Base-by-base conservation (phyloP, 2,329 filamentous ascomycete genomes). In the Chaetoscypha palmicola region DNA sequence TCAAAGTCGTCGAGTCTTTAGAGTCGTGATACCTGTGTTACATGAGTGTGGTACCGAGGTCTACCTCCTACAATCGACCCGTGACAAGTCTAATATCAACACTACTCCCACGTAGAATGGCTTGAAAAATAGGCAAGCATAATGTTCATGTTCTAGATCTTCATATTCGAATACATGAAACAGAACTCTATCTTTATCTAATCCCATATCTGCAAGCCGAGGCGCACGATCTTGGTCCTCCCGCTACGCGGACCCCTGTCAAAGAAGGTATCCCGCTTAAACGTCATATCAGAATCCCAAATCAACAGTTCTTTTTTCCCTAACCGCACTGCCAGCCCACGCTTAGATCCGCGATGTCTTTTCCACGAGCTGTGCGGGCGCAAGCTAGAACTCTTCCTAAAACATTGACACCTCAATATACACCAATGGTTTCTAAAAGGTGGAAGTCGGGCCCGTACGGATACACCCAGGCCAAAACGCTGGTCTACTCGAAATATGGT, bases 391-490 rank as follows among this genome's bases (percentile, higher is more conserved):
- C 50, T 54, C 38, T 54, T 8, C 44, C 41, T 12, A 36, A 47
- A 16, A 32, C 42, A 40, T 46, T 53, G 43, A 34, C 31, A n/a
- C 44, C 44, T 11, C 42, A 38, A 39, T 35, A 33, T 20, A 32
- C 16, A 1, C 50, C 46, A 31, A 34, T 49, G 22, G 47, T 46
- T 7, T 38, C 44, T 26, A 63, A 61, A 42, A 70, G 74, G 48
- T 58, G 51, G 54, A 72, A 76, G 54, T 75, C 73, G 32, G 72
- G 71, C 17, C 60, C 77, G 0, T 90, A 87, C 62, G 86, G 86
- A 58, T 92, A 92, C 67, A 86, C 84, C 32, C 86, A 91, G 66
- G 82, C 86, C 52, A 90, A 89, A 69, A 77, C 83, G n/a, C 77
- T 92, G 53, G 79, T 86, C 36, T 88, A 86, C 64, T 77, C 77